Evolutionary conservation across 1,139 yeast genomes (phyloP).

Genomic region (Kluyveromyces sp.): DNA sequence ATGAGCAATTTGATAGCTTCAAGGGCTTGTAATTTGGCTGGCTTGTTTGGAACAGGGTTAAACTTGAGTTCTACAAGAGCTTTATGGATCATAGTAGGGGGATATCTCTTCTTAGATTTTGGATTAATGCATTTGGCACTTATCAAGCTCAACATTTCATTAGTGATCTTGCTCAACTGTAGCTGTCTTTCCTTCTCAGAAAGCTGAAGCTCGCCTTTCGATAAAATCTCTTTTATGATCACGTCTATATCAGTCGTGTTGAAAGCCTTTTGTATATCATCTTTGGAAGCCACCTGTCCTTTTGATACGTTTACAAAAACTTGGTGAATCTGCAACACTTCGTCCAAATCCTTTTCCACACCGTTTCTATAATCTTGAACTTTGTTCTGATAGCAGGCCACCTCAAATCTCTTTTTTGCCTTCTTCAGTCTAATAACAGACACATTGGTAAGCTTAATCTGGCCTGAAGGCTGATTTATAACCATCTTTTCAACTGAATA

Average conservation of each 20-base stretch:
- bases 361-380: constrained; percentile 91
- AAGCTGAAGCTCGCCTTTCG: constrained; percentile 88
- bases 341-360: constrained; percentile 88
- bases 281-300: constrained; percentile 88
- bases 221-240: constrained; percentile 71
- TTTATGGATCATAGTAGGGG: constrained; percentile 90
- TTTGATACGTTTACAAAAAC: constrained; percentile 89
- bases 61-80: constrained; percentile 74
- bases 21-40: constrained; percentile 82
- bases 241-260: constrained; percentile 69
- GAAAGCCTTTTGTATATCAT: constrained; percentile 68
- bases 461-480: constrained; percentile 83
- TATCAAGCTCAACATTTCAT: constrained; percentile 75
- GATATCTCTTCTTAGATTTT: constrained; percentile 79
- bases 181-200: constrained; percentile 89
- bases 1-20: constrained; percentile 82
- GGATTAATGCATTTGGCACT: constrained; percentile 93
- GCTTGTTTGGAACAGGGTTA: constrained; percentile 68
- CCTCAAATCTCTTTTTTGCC: constrained; percentile 85
- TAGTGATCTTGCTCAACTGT: constrained; percentile 65
- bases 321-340: constrained; percentile 92
- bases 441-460: constrained; percentile 86
- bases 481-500: constrained; percentile 5
- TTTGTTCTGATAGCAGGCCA: constrained; percentile 94
- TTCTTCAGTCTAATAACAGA: constrained; percentile 86